A percentile compares a stretch with the other conserved stretches of the same genome.
Conservation (phyloP, 805 yeast genomes). For the Zygoascus bituminiphila region DNA sequence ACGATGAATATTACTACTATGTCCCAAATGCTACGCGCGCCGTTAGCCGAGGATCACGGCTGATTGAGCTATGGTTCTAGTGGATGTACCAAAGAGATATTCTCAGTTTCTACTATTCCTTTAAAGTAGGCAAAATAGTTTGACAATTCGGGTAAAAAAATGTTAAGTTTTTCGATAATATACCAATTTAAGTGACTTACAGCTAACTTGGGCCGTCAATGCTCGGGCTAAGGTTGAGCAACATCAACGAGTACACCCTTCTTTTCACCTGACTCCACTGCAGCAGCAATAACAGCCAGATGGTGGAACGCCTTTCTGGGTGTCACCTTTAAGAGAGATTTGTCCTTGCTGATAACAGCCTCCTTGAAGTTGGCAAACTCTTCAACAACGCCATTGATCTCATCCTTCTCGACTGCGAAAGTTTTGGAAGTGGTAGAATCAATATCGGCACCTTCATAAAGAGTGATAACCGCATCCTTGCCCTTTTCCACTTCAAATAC, state of each 20-base stretch:
- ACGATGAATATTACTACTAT: no score
- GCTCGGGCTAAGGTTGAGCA: slow-evolving; percentile 2
- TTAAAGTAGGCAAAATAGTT: no score
- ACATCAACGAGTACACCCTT: slow-evolving; percentile 23
- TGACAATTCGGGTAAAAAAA: no score
- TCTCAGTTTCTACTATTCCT: no score
- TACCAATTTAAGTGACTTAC: no score
- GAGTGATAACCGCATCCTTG: slow-evolving; percentile 14
- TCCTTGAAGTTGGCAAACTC: slow-evolving; percentile 50
- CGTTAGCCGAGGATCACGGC: no score
- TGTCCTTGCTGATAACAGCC: slow-evolving; percentile 58
- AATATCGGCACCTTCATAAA: slow-evolving; percentile 23
- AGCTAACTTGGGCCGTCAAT: no score
- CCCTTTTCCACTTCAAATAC: slow-evolving; percentile 36
- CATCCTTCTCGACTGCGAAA: slow-evolving; percentile 29
- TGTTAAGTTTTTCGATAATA: no score
- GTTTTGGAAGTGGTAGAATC: slow-evolving; percentile 18
- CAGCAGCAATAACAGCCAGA: slow-evolving; percentile 82
- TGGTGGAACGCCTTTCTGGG: slow-evolving; percentile 87
- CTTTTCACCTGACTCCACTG: slow-evolving; percentile 53
- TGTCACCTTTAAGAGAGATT: slow-evolving; percentile 44
- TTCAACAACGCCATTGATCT: slow-evolving; percentile 46
- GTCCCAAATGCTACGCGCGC: no score
- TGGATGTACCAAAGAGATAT: no score
- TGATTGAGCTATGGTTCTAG: no score